Evolutionary conservation across 2,329 filamentous ascomycete genomes (phyloP).

Genomic region (Alternaria alternata): DNA sequence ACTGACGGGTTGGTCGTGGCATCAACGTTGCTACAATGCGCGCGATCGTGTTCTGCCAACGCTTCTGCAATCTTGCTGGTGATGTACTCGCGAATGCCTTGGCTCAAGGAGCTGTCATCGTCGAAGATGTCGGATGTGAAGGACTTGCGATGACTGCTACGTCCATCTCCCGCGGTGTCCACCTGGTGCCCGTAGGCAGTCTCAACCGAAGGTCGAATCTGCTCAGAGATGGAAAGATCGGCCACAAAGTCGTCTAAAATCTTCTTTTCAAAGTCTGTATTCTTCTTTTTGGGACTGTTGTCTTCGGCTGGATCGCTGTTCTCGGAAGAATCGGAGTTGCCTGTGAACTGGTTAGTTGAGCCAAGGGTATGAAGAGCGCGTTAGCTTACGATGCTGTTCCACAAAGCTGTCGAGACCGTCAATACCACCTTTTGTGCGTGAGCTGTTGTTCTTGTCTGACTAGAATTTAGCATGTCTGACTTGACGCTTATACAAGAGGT

Average conservation of each 20-base stretch:
- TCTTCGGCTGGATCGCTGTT: background rate
- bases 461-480: background rate
- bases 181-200: background rate
- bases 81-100: slow-evolving; percentile 16
- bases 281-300: background rate
- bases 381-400: background rate
- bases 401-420: too few relatives aligned
- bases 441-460: background rate
- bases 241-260: background rate
- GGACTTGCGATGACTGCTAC: background rate
- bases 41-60: background rate
- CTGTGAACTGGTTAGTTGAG: background rate
- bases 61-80: slow-evolving; percentile 15
- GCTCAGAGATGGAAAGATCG: background rate
- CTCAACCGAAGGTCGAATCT: background rate
- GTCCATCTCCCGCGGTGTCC: background rate
- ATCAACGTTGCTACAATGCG: background rate
- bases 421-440: background rate
- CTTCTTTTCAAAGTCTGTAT: too few relatives aligned
- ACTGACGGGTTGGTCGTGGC: background rate
- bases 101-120: background rate
- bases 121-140: slow-evolving; percentile 9
- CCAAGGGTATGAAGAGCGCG: background rate
- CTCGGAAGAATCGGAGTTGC: background rate
- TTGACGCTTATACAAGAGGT: too few relatives aligned